These are phyloP conservation scores for Entophlyctis luteolus DNA, from an alignment of 192 early-diverging fungal genomes.

Conservation along the genomic window DNA sequence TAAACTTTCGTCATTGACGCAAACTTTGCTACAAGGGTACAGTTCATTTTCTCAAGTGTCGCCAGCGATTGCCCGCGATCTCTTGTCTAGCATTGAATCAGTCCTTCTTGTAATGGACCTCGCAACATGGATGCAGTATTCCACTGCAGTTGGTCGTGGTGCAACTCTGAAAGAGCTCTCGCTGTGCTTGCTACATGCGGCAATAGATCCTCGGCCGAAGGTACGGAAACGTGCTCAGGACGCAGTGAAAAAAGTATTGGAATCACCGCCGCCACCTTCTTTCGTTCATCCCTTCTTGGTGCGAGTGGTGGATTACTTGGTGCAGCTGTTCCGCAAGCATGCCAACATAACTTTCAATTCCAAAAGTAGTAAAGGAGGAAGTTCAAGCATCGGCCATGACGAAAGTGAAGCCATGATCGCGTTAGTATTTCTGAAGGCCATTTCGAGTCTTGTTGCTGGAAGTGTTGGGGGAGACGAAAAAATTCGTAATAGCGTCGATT, in stretches of 20 bases:
- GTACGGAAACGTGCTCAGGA: conserved; percentile 86
- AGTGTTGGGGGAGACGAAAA: conserved; percentile 43
- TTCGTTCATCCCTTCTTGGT: conserved; percentile 67
- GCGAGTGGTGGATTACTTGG: conserved; percentile 61
- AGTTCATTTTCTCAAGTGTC: conserved; percentile 52
- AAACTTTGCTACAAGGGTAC: conserved; percentile 53
- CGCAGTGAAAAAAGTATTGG: conserved; percentile 66
- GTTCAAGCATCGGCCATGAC: background rate
- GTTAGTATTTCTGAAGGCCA: conserved; percentile 66
- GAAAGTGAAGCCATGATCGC: conserved; percentile 54
- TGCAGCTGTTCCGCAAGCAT: conserved; percentile 47
- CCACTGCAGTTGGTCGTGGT: conserved; percentile 6
- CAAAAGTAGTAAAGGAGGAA: conserved; percentile 16
- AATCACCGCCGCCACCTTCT: conserved; percentile 67
- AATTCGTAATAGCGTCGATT: conserved; percentile 26
- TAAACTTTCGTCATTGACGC: conserved; percentile 40
- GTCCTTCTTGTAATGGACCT: conserved; percentile 77
- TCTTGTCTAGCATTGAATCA: conserved; percentile 69
- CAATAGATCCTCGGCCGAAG: conserved; percentile 81
- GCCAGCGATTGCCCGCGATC: conserved; percentile 13
- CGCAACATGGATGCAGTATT: conserved; percentile 57
- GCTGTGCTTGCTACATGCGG: conserved; percentile 60
- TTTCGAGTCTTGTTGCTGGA: conserved; percentile 37
- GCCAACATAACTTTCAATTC: conserved; percentile 9
- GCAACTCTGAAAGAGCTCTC: conserved; percentile 16